Evolutionary conservation across 768 basidiomycete species (phyloP).

Genomic region (Auriscalpium vulgare): DNA sequence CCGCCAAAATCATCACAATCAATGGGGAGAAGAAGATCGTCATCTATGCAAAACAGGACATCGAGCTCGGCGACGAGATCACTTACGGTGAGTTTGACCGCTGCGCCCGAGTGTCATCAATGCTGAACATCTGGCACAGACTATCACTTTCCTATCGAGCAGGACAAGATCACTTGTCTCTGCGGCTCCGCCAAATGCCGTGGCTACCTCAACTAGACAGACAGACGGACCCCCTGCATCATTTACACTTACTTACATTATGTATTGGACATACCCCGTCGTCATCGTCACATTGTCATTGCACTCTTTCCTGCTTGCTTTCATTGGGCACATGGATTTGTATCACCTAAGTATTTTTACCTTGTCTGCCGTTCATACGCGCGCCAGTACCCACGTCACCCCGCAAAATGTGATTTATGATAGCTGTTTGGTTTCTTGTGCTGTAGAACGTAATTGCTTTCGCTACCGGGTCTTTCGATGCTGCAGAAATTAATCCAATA

Average conservation of each 20-base stretch:
- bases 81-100: conserved; percentile 76
- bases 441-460: not conserved
- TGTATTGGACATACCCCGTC: conserved; percentile 20
- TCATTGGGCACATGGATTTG: not conserved
- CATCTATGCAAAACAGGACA: conserved; percentile 95
- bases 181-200: conserved; percentile 89
- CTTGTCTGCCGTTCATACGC: not conserved
- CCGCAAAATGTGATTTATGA: not conserved
- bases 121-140: conserved; percentile 36
- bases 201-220: conserved; percentile 86
- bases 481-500: not conserved
- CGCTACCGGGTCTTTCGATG: not conserved
- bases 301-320: not conserved
- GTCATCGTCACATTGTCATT: conserved; percentile 3
- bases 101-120: no score
- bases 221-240: not conserved
- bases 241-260: conserved; percentile 8
- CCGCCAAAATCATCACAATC: conserved; percentile 86
- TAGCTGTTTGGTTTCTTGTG: not conserved
- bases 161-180: conserved; percentile 92
- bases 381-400: not conserved
- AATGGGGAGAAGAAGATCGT: conserved; percentile 96
- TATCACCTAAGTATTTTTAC: not conserved
- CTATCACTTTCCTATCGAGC: conserved; percentile 99
- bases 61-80: conserved; percentile 95